Base-by-base conservation (phyloP, 768 basidiomycete species). In the Boletus rex-veris region DNA sequence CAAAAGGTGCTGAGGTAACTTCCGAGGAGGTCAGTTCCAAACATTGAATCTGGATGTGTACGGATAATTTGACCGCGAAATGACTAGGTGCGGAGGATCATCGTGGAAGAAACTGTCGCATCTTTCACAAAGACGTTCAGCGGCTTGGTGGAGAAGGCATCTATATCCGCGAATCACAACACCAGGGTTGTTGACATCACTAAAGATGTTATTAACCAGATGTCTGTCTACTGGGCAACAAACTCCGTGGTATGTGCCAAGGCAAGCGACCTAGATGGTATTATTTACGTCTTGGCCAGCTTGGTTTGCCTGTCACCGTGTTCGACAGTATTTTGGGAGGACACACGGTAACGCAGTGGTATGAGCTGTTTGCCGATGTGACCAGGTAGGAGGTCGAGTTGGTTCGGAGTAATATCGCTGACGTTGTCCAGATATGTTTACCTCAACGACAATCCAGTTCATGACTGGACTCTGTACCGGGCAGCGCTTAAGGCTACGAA, bases 181-280 rank as follows among this genome's bases (percentile, higher is more conserved):
- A 48, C 43, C 44, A 69, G 58, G 31, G 74, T 67, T 46, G 65
- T 88, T 19, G 85, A 90, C 62, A 76, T 90, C 36, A 78, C 89
- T 7, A 73, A 73, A 39, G 84, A 90, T 58, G 86, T 90, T 19
- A 78, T 86, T 61, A 85, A 89, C 56, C 63, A 76, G 26, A 53
- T 86, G 37, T 81, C 87, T 0, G 66, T 85, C 5, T 75, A 80
- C 54, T 90, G 84, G 85, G 74, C 84, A 28, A 77, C 78, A 10
- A 73, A 79, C 31, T 64, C 80, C 49, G 70, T 87, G 53, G 87
- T 88, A 55, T 58, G 84, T 58, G 9, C 9, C 15, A 26, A 15
- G 33, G 7, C 16, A 35, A 36, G 41, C 19, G 4, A 2, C 28
- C 12, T 33, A 14, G n/a, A 31, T 37, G 8, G 12, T 40, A 35